Evolutionary conservation across 2,329 filamentous ascomycete species (phyloP).

Genomic region (Colletotrichum aenigma): DNA sequence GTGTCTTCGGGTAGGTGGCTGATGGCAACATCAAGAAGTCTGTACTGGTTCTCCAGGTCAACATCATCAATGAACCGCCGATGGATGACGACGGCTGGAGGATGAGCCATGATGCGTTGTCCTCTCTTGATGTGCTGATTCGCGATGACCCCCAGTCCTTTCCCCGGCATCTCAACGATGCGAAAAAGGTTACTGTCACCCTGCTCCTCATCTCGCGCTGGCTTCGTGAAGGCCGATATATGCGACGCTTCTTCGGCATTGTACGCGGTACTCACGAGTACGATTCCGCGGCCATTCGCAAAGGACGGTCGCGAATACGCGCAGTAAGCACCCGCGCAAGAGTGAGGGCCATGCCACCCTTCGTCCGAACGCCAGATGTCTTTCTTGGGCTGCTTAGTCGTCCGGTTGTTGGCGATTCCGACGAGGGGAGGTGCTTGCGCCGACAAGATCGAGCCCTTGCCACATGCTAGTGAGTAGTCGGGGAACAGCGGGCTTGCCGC

Average conservation of each 20-base stretch:
- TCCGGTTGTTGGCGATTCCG: background rate
- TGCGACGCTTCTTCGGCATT: conserved; percentile 13
- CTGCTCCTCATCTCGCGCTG: background rate
- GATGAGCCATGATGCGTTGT: conserved; percentile 33
- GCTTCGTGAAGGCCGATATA: background rate
- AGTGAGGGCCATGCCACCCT: conserved; percentile 15
- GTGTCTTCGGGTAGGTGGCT: conserved; percentile 26
- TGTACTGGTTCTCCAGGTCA: conserved; percentile 25
- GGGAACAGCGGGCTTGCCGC: conserved; percentile 10
- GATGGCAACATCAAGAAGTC: conserved; percentile 29
- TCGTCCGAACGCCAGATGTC: conserved; percentile 19
- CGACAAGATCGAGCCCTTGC: background rate
- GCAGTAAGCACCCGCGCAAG: conserved; percentile 28
- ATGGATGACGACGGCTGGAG: conserved; percentile 32
- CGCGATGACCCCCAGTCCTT: conserved; percentile 35
- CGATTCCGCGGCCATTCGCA: conserved; percentile 39
- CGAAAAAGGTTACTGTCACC: background rate
- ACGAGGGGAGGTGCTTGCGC: background rate
- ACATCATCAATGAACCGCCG: conserved; percentile 22
- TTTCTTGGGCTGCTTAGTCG: conserved; percentile 2
- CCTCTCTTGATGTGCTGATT: conserved; percentile 30
- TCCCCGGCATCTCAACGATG: conserved; percentile 27
- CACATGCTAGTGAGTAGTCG: background rate
- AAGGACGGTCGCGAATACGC: conserved; percentile 38
- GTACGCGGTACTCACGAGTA: conserved; percentile 37